Evolutionary conservation across 768 basidiomycete species (phyloP), one percentile per base, ranked within the genome.

Genomic region (Kondoa subrosea): DNA sequence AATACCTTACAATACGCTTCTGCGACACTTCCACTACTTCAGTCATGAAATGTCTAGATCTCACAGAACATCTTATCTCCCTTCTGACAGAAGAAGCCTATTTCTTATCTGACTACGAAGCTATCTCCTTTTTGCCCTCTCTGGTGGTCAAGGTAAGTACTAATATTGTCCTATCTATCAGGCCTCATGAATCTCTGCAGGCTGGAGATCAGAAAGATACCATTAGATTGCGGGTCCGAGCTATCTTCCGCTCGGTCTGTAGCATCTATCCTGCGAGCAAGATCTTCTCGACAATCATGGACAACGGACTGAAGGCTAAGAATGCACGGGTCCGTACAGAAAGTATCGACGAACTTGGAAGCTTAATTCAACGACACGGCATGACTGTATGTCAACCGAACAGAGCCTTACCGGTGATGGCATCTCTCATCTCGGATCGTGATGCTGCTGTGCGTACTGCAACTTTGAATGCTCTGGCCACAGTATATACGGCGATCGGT

Each of bases 241-340:
- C 85, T 60, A 87, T 95, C 69, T 84, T 97, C 66, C 87, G 89
- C 73, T 82, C 82, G 2, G 80, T 96, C 64, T 87, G 91, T 4
- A 89, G 86, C 74, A 85, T 96, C 65, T 95, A 92, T 74, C 87
- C 95, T 1, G 92, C 87, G 73, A 95, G 91, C 73, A 86, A 91
- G 56, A 81, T 97, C 33, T 92, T 95, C 76, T 87, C 88, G 74
- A 77, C 90, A 16, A 79, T 97, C 4, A 81, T 95, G 14, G 89
- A 95, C 50, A 83, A 92, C 74, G 93, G 95, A 17, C 78, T 92
- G 57, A 87, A 85, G 76, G 87, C 88, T 21, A 92, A 92, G 77
- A 88, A 91, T 21, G 87, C 91, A 1, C 91, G 92, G 77, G 89
- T 90, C 14, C 84, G 92, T 15, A 87, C 90, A 77, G 88, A 89